Base-by-base conservation (phyloP, 306 rosid species). In the Sicyos edulis region DNA sequence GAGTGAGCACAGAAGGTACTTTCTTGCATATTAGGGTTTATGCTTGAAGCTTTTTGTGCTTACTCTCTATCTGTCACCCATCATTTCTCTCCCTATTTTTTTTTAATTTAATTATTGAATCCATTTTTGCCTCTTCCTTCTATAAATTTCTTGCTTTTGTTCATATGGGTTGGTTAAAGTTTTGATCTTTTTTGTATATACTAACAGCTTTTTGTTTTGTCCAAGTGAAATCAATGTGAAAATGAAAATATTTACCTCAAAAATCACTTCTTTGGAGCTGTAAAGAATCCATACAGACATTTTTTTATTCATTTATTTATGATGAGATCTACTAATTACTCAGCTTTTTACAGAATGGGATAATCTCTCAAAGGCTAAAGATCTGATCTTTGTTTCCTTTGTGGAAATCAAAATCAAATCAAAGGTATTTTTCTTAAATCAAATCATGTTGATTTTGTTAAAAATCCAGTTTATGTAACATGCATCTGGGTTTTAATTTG, bases 1-100 rank as follows among this genome's bases (percentile, higher is more conserved):
- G 96, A 92, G 98, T 92, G 96, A 92, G 98, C 98, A 88, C 98
- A 90, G 74, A 90, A 77, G 89, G 92, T 79, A 53, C 40, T 88
- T 92, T 92, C 96, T 83, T 82, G 95, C 78, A 83, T 87, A 85
- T 37, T 34, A 34, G 44, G 76, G 62, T 78, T 86, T 86, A 75
- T 88, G 83, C 86, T 89, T 61, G 99, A 91, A 93, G 70, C 89
- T 91, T 66, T 93, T 80, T 58, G 97, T 93, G 96, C 97, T 87
- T 72, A 87, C 91, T 74, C 88, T 91, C 99, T 93, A 10, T 82
- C 96, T 89, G 99, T 93, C 99, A 83, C 84, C 72, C 90, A 55
- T 17, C 64, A 54, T 72, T 61, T 78, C 58, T 65, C 66, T 59
- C 58, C 56, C 10, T 7, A 16, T 76, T 52, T 76, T 62, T 69